Evolutionary conservation across 2,329 filamentous ascomycete genomes (phyloP).

Genomic region (Biscogniauxia sp.): DNA sequence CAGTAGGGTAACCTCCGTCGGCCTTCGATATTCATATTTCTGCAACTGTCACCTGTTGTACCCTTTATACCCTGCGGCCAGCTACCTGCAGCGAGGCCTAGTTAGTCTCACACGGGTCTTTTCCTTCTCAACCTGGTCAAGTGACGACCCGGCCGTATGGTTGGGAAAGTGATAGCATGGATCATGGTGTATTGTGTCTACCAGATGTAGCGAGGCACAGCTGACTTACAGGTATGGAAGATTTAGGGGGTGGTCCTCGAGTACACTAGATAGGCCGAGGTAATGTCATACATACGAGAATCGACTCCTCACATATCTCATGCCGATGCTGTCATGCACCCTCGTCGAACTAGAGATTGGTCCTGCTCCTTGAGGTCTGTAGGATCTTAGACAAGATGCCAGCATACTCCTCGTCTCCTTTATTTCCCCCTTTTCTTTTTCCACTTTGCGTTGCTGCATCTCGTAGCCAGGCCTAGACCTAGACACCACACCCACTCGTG

Average conservation of each 20-base stretch:
- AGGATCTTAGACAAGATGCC: not conserved
- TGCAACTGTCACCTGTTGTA: not conserved
- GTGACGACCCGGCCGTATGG: conserved; percentile 1
- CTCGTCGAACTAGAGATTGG: conserved; percentile 2
- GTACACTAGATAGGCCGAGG: conserved; percentile 10
- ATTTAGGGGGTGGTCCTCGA: conserved; percentile 1
- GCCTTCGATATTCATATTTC: not conserved
- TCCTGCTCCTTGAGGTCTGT: conserved; percentile 4
- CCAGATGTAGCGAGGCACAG: not conserved
- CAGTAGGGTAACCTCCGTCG: not conserved
- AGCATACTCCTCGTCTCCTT: not conserved
- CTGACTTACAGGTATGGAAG: conserved; percentile 1
- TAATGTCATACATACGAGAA: conserved; percentile 8
- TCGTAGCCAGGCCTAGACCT: not conserved
- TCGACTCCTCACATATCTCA: conserved; percentile 1
- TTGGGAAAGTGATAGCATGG: conserved; percentile 3
- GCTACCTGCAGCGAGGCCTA: not conserved
- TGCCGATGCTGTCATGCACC: conserved; percentile 11
- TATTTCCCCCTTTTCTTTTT: not conserved
- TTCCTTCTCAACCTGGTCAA: not conserved
- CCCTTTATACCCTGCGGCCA: not conserved
- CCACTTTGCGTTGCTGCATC: not conserved
- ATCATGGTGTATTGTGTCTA: conserved; percentile 9
- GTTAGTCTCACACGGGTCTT: not conserved
- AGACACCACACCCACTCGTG: not conserved